Evolutionary conservation across 108 stramenopile species (phyloP), one percentile per base, ranked within the genome.

Genomic region (Mediolabrus comicus): DNA sequence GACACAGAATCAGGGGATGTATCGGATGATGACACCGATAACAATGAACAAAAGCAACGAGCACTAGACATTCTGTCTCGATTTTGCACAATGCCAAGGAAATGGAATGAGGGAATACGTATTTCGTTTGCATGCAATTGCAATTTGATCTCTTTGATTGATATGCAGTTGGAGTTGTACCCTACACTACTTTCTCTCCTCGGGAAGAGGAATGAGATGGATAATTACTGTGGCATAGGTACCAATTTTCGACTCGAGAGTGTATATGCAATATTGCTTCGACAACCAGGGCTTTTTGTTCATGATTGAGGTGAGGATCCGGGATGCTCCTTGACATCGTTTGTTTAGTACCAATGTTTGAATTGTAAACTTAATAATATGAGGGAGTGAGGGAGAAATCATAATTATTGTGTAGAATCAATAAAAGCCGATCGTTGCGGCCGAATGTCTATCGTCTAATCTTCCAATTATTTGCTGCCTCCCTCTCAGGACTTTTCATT

Each of bases 41-140:
- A n/a, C 5, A 41, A 24, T 59, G 55, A 69, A 53, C 1, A 2
- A 30, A 24, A 24, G 31, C 53, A 65, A 39, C 53, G 65, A 43
- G 66, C 66, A 36, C 28, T 29, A 38, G 31, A 52, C 30, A 49
- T 75, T n/a, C 39, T 75, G 29, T 32, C n/a, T 2, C 49, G 60
- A 14, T 75, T 75, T 31, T 53, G 51, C 2, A 24, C 60, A 2
- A 59, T 75, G 5, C 41, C 46, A 46, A 67, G 74, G 74, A 1
- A 38, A 46, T 75, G 74, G 74, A 1, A 38, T 10, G 66, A 29
- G 22, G 74, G 74, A 9, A 62, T 75, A 39, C 46, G 58, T 9
- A 51, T 75, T 24, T 57, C 58, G 1, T 67, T 75, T 39, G 55
- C 59, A 16, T 49, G 60, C 33, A 75, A 75, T 41, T 14, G 17